Percentiles rank a stretch among this genome's conserved stretches.
Conservation (phyloP, 1,284 basidiomycete species). For the Agroathelia rolfsii region DNA sequence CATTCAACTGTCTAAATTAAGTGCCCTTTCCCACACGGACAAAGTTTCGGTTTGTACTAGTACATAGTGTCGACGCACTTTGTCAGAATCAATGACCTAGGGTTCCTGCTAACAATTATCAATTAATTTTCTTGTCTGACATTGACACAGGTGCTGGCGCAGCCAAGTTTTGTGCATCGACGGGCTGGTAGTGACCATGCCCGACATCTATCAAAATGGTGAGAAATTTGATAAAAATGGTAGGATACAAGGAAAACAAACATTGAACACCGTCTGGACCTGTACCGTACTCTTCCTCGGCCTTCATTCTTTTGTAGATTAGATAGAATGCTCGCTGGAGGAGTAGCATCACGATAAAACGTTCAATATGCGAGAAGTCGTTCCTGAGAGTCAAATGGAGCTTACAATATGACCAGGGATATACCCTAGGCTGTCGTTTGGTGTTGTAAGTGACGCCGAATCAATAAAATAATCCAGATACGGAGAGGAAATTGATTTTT, state of each 20-base stretch:
- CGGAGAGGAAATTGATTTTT: conserved; percentile 19
- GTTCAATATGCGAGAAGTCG: background rate
- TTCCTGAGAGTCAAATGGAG: background rate
- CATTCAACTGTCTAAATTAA: no score
- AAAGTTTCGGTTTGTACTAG: no score
- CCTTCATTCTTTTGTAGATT: conserved; percentile 69
- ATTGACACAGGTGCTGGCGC: no score
- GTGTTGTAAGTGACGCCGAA: conserved; percentile 1
- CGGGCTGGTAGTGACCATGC: no score
- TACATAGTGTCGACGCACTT: no score
- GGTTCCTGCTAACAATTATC: no score
- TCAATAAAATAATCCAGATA: conserved; percentile 1
- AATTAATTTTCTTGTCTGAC: no score
- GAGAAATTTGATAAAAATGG: conserved; percentile 1
- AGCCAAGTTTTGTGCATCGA: no score
- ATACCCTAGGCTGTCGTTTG: conserved; percentile 14
- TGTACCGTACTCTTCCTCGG: conserved; percentile 64
- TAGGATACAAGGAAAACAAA: conserved; percentile 22
- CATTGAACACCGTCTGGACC: conserved; percentile 55
- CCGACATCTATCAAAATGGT: conserved; percentile 2
- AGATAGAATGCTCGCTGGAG: conserved; percentile 52
- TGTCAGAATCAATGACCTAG: no score
- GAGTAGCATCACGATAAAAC: conserved; percentile 1
- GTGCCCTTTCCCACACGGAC: no score
- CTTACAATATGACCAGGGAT: conserved; percentile 16